Conservation (phyloP, 2,329 filamentous ascomycete species). For the Tetracladium maxilliforme region DNA sequence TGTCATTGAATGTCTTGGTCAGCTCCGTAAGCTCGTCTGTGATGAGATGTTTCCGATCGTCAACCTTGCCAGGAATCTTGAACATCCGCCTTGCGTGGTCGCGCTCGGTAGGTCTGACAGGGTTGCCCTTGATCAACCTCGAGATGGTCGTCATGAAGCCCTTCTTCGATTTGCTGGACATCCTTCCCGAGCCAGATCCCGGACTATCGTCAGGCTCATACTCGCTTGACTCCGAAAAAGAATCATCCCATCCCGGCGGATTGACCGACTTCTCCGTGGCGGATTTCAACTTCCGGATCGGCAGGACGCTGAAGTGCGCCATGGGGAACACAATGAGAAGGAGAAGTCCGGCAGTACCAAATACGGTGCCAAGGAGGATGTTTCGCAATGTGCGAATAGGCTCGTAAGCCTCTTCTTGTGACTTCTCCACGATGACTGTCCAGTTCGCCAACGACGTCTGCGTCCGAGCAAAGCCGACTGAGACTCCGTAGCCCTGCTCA, state of each 20-base stretch:
- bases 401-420: conserved; percentile 56
- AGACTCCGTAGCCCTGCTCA: conserved; percentile 54
- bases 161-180: conserved; percentile 20
- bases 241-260: conserved; percentile 38
- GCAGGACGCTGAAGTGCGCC: conserved; percentile 68
- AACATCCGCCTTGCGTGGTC: too few species aligned
- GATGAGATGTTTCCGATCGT: conserved; percentile 57
- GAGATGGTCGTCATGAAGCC: background rate
- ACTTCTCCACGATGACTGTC: conserved; percentile 70
- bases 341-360: conserved; percentile 64
- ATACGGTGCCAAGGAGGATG: conserved; percentile 72
- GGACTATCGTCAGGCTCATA: conserved; percentile 22
- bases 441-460: conserved; percentile 59
- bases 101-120: too few species aligned
- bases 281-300: conserved; percentile 60
- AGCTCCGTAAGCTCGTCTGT: conserved; percentile 79
- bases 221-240: conserved; percentile 11
- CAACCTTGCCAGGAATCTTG: conserved; percentile 74
- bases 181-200: conserved; percentile 9
- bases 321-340: conserved; percentile 61
- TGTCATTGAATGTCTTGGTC: conserved; percentile 78
- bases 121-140: conserved; percentile 3
- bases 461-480: conserved; percentile 67
- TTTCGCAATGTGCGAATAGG: conserved; percentile 64
- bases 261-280: conserved; percentile 63